Evolutionary conservation across 2,329 filamentous ascomycete species (phyloP), one percentile per base, ranked within the genome.

Genomic region (Fusarium duplospermum): DNA sequence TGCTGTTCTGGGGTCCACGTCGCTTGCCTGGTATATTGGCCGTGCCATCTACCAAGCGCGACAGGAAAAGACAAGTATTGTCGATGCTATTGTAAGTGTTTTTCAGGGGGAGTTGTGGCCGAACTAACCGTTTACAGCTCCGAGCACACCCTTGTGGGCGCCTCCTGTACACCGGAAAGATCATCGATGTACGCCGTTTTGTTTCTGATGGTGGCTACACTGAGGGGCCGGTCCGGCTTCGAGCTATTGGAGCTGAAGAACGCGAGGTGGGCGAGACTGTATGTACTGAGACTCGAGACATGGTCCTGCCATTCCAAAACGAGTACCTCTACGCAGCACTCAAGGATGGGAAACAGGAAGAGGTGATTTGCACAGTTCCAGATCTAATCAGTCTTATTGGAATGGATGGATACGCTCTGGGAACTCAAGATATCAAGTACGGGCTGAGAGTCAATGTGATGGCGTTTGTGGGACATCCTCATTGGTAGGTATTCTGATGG

Each of bases 231-330:
- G 38, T 58, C 31, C 33, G 31, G 7, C 31, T 58, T 33, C 54
- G 33, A 20, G 54, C 33, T 8, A 58, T 38, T 14, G 54, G 35
- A n/a, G 57, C 22, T 16, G 35, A 60, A 36, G 57, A 60, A 42
- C 36, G 57, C n/a, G 57, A 60, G 35, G 57, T 60, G n/a, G 57
- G 57, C 36, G 57, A 60, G 57, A 60, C 36, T 40, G 24, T 40
- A 3, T 60, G 6, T 9, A 42, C 57, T 8, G 57, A 60, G 36
- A 40, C 22, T 16, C 35, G 57, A 24, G 35, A 60, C 24, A 60
- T 60, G 57, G 35, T 42, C 35, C 57, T 60, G 9, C 57, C 57
- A 31, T 60, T 60, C 35, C 35, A 60, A 27, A 60, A 60, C 57
- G 57, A 42, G 11, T 60, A 60, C 27, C 35, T 60, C 16, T 60